These are phyloP conservation scores for Spizellomyces punctatus DNA, from an alignment of 192 early-diverging fungal genomes.

Conservation along the genomic window DNA sequence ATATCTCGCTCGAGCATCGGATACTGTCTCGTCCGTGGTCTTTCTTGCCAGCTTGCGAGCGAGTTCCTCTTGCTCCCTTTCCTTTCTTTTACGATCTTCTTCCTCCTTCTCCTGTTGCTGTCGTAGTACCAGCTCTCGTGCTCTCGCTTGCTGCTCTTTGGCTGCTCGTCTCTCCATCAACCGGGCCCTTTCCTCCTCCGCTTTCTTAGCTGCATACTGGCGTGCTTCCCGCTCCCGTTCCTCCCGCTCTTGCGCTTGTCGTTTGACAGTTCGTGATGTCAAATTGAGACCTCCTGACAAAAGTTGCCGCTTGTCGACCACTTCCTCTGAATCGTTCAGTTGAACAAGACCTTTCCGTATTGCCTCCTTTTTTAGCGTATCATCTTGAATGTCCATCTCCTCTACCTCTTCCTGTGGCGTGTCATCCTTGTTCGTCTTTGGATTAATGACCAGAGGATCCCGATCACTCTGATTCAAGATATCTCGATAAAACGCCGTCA, in stretches of 20 bases:
- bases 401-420: not conserved
- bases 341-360: constrained; percentile 41
- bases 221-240: constrained; percentile 53
- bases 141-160: constrained; percentile 34
- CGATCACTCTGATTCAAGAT: constrained; percentile 58
- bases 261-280: constrained; percentile 47
- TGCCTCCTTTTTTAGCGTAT: constrained; percentile 36
- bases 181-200: constrained; percentile 45
- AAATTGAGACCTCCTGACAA: constrained; percentile 75
- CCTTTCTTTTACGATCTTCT: constrained; percentile 31
- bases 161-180: constrained; percentile 13
- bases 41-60: constrained; percentile 34
- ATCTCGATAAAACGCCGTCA: constrained; percentile 64
- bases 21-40: constrained; percentile 42
- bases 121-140: constrained; percentile 20
- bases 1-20: constrained; percentile 49
- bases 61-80: constrained; percentile 24
- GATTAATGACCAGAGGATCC: constrained; percentile 30
- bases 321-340: constrained; percentile 70
- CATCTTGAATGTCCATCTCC: not conserved
- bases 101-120: constrained; percentile 36
- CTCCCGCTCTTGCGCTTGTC: constrained; percentile 52
- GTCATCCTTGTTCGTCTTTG: constrained; percentile 19
- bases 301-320: constrained; percentile 76
- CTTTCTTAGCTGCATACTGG: constrained; percentile 51